Percentiles rank a stretch among this genome's conserved stretches.
Evolutionary conservation across 2,329 filamentous ascomycete genomes (phyloP).

Genomic region (Harringtonia aguacate): DNA sequence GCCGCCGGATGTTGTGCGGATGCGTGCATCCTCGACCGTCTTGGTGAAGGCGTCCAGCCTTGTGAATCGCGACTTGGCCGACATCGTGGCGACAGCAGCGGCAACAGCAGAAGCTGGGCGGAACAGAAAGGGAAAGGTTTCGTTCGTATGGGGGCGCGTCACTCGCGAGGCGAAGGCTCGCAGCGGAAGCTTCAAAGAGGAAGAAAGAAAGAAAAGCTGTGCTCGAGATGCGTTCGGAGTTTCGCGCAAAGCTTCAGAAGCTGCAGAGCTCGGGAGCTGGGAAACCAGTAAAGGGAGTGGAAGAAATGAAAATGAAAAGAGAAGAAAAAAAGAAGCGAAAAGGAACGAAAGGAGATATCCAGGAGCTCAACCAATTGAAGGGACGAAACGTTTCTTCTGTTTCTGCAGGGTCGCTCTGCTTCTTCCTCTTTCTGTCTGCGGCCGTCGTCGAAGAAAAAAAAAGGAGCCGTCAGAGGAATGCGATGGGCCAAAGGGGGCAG

Average conservation of each 20-base stretch:
- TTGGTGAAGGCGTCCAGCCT: conserved; percentile 98
- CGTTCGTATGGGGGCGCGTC: too few relatives aligned
- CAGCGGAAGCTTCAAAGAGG: background rate
- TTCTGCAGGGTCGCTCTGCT: too few relatives aligned
- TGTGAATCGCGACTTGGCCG: conserved; percentile 86
- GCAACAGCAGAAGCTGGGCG: too few relatives aligned
- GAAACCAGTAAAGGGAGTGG: background rate
- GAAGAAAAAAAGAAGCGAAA: too few relatives aligned
- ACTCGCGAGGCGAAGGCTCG: too few relatives aligned
- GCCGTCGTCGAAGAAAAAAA: background rate
- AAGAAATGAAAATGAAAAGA: background rate
- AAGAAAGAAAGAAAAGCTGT: background rate
- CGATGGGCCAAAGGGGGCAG: too few relatives aligned
- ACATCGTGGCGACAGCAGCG: conserved; percentile 42
- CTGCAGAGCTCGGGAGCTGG: too few relatives aligned
- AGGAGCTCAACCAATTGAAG: too few relatives aligned
- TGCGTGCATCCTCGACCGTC: conserved; percentile 93
- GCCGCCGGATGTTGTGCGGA: conserved; percentile 91
- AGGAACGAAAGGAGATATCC: too few relatives aligned
- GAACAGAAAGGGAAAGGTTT: background rate
- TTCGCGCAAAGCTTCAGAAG: background rate
- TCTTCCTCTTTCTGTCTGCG: too few relatives aligned
- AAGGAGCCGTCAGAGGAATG: background rate
- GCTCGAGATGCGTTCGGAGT: background rate
- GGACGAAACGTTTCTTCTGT: too few relatives aligned